Conservation (phyloP, 441 rosid genomes). For the Geranium incanum region DNA sequence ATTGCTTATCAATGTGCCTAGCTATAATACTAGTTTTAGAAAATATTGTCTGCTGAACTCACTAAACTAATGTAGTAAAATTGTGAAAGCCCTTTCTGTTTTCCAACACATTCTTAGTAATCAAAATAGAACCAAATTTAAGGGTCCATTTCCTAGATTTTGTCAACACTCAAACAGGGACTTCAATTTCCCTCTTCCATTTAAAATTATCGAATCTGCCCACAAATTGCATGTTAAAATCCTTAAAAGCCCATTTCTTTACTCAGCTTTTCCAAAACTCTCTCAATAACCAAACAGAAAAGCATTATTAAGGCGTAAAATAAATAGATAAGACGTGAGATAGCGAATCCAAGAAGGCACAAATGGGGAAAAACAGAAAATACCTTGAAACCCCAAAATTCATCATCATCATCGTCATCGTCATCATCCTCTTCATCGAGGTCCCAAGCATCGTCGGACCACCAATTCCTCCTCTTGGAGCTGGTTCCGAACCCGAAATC, state of each 20-base stretch:
- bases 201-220: background rate
- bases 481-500: constrained; percentile 28
- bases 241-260: background rate
- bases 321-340: too few relatives aligned
- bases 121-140: background rate
- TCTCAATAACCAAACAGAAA: background rate
- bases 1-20: too few relatives aligned
- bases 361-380: background rate
- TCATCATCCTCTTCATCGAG: constrained; percentile 24
- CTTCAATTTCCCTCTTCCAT: background rate
- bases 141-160: background rate
- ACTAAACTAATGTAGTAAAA: background rate
- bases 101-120: background rate
- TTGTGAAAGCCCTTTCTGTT: background rate
- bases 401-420: constrained; percentile 30
- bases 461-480: constrained; percentile 42
- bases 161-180: background rate
- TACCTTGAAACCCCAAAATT: constrained; percentile 60
- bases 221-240: background rate
- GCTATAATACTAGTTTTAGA: background rate
- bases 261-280: background rate
- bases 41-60: background rate
- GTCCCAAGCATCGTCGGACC: constrained; percentile 32
- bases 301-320: too few relatives aligned
- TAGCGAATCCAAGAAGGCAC: background rate